Percentiles rank a stretch among this genome's conserved stretches.
Evolutionary conservation across 768 basidiomycete genomes (phyloP).

Genomic region (Lentinula sp.): DNA sequence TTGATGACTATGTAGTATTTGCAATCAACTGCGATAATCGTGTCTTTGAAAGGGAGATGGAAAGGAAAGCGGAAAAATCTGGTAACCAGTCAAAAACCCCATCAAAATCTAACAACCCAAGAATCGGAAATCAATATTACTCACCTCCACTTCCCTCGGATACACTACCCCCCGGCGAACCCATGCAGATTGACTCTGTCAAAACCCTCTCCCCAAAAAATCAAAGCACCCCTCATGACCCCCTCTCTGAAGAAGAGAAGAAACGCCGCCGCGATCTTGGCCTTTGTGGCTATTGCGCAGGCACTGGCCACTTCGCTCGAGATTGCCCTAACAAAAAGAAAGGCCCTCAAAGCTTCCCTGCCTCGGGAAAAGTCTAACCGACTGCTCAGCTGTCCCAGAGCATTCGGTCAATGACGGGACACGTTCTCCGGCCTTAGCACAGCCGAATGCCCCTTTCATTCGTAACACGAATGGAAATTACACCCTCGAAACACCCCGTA

Average conservation of each 20-base stretch:
- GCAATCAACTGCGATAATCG: too few species aligned
- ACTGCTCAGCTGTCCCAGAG: constrained; percentile 8
- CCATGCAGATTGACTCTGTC: neutral
- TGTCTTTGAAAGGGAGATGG: too few species aligned
- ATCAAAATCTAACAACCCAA: too few species aligned
- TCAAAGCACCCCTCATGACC: neutral
- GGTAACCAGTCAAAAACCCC: too few species aligned
- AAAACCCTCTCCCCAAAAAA: neutral
- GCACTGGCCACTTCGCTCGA: constrained; percentile 9
- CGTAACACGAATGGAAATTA: neutral
- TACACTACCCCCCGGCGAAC: neutral
- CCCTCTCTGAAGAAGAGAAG: constrained; percentile 10
- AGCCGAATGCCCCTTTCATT: neutral
- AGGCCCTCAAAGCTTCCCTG: neutral
- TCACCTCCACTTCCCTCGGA: neutral
- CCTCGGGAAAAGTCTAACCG: constrained; percentile 16
- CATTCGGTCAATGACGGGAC: constrained; percentile 9
- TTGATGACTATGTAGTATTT: too few species aligned
- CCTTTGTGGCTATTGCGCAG: constrained; percentile 9
- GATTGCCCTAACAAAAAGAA: constrained; percentile 16
- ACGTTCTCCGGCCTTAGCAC: neutral
- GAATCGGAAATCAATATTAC: too few species aligned
- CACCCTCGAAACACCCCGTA: neutral
- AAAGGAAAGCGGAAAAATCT: too few species aligned
- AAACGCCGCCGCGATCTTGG: neutral